Percentiles rank a stretch among this genome's conserved stretches.
Conservation (phyloP, 208 protist species). For the Crithidia mellificae region DNA sequence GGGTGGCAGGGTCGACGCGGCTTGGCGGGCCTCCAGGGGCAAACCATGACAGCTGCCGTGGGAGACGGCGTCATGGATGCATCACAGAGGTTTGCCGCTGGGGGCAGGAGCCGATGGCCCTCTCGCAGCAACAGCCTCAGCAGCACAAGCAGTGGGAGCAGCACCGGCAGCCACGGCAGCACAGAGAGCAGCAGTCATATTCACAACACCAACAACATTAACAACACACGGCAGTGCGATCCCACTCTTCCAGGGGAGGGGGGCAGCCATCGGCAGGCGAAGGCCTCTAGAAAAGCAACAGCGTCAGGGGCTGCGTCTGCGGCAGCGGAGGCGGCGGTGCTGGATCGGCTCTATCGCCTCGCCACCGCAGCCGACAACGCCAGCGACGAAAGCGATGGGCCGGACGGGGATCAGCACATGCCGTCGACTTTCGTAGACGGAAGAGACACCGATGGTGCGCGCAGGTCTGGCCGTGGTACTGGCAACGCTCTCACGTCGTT, state of each 20-base stretch:
- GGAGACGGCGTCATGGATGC: too few species aligned
- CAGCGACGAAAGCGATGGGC: neutral
- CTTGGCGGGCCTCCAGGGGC: neutral
- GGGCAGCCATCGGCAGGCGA: neutral
- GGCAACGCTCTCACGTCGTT: neutral
- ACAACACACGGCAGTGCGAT: too few species aligned
- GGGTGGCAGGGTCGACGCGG: slow-evolving; percentile 3
- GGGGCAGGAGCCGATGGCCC: neutral
- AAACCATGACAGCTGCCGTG: too few species aligned
- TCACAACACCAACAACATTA: neutral
- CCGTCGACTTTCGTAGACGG: too few species aligned
- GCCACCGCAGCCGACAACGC: slow-evolving; percentile 7
- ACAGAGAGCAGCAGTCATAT: neutral
- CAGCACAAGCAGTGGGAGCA: neutral
- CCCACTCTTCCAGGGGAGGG: too few species aligned
- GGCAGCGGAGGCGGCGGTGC: slow-evolving; percentile 21
- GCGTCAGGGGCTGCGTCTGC: neutral
- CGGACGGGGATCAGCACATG: too few species aligned
- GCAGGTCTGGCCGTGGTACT: neutral
- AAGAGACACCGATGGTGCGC: too few species aligned
- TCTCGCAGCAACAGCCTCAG: slow-evolving; percentile 8
- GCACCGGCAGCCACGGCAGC: neutral
- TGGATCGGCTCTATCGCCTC: slow-evolving; percentile 25
- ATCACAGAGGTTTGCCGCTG: too few species aligned
- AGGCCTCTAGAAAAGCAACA: neutral